These are phyloP conservation scores for Phytopythium sindhum DNA, from an alignment of 352 stramenopile genomes.

Conservation along the genomic window DNA sequence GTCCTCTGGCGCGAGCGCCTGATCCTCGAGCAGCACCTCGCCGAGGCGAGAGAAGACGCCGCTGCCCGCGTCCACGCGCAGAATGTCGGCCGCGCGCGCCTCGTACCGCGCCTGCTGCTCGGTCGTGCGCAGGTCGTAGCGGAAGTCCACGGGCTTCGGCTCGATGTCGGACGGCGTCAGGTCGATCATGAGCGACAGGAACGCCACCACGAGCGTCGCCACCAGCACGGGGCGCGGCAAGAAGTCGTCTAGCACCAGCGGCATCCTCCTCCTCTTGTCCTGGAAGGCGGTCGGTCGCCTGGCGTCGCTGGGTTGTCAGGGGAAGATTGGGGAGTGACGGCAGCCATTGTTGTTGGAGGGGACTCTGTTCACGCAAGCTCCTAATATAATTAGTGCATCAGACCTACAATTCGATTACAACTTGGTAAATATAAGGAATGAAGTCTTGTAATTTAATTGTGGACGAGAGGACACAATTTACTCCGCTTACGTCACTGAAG, in stretches of 20 bases:
- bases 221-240: slow-evolving; percentile 45
- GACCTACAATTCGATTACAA: neutral
- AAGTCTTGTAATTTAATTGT: neutral
- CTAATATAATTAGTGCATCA: neutral
- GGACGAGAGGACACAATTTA: neutral
- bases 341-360: neutral
- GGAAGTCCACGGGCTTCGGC: slow-evolving; percentile 24
- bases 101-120: slow-evolving; percentile 39
- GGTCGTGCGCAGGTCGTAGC: slow-evolving; percentile 34
- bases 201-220: slow-evolving; percentile 44
- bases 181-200: slow-evolving; percentile 50
- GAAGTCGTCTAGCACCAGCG: slow-evolving; percentile 24
- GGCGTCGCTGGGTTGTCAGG: neutral
- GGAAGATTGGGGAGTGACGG: neutral
- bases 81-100: slow-evolving; percentile 7
- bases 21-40: slow-evolving; percentile 33
- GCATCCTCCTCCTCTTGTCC: slow-evolving; percentile 11
- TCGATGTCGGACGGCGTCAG: slow-evolving; percentile 39
- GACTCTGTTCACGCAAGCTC: neutral
- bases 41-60: slow-evolving; percentile 17
- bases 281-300: too few species aligned
- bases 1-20: slow-evolving; percentile 41
- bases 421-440: neutral
- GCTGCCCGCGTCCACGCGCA: slow-evolving; percentile 16
- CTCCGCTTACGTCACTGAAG: neutral